Evolutionary conservation across 140 eudicot genomes (phyloP).

Genomic region (Ambrosia hybrid): DNA sequence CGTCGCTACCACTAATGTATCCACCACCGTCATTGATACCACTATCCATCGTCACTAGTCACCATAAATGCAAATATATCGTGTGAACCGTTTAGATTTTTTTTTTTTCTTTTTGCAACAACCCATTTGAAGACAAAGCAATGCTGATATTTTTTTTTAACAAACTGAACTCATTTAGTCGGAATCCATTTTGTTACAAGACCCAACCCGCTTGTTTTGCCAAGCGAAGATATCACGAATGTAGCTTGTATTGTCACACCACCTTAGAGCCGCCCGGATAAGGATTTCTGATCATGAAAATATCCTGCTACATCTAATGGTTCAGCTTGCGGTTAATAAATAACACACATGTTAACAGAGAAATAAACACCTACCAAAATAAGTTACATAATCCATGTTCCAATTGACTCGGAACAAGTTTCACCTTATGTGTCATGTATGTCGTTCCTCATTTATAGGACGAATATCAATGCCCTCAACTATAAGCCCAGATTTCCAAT

Average conservation of each 20-base stretch:
- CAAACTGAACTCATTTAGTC: neutral
- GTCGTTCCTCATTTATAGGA: slow-evolving; percentile 17
- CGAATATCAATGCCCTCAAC: slow-evolving; percentile 50
- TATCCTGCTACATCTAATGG: neutral
- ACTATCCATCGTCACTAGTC: no score
- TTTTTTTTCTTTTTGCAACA: no score
- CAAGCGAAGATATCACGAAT: no score
- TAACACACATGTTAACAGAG: slow-evolving; percentile 3
- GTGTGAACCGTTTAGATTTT: no score
- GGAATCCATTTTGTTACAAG: no score
- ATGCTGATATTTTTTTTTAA: no score
- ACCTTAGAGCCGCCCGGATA: neutral
- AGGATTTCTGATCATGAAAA: slow-evolving; percentile 7
- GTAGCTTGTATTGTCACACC: no score
- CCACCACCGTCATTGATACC: no score
- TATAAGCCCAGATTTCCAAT: slow-evolving; percentile 32
- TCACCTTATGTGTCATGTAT: neutral
- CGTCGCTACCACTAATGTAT: no score
- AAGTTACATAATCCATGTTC: slow-evolving; percentile 21
- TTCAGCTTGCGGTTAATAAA: neutral
- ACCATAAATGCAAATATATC: no score
- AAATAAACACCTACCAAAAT: slow-evolving; percentile 13
- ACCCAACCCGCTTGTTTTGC: no score
- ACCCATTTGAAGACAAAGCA: no score
- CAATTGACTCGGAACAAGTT: neutral